Percentiles rank a stretch among this genome's conserved stretches.
phyloP scores from a whole-genome alignment of 148 eudicot genomes.

The Rheum nobile region DNA sequence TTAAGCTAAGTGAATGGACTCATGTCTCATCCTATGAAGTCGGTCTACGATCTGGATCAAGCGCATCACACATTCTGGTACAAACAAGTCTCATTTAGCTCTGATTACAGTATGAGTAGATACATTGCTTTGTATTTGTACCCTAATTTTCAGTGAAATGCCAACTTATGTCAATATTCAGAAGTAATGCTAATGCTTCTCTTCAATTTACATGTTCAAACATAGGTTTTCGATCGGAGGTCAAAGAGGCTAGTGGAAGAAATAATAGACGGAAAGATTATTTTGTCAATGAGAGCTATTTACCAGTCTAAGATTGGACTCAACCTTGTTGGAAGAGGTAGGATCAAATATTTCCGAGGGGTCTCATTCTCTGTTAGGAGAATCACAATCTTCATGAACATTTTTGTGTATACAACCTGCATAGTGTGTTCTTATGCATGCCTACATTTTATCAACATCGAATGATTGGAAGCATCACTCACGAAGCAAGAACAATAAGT shows the following conservation, averaged over 20 bases:
- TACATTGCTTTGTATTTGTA: not conserved
- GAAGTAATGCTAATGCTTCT: not conserved
- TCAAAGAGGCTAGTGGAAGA: slow-evolving; percentile 82
- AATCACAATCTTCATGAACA: not conserved
- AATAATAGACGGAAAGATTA: slow-evolving; percentile 74
- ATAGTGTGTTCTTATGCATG: not conserved
- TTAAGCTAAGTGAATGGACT: slow-evolving; percentile 93
- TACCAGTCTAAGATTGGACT: slow-evolving; percentile 80
- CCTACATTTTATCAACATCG: too few species aligned
- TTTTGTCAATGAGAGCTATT: slow-evolving; percentile 84
- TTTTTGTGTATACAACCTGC: not conserved
- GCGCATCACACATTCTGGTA: slow-evolving; percentile 84
- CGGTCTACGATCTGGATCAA: slow-evolving; percentile 72
- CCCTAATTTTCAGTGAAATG: not conserved
- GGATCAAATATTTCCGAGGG: not conserved
- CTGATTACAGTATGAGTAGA: not conserved
- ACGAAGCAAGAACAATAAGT: too few species aligned
- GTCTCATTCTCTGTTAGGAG: not conserved
- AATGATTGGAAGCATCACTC: too few species aligned
- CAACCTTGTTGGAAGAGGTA: slow-evolving; percentile 74
- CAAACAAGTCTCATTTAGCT: not conserved
- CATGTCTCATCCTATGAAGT: slow-evolving; percentile 72
- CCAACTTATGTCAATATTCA: not conserved
- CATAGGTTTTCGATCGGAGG: slow-evolving; percentile 69
- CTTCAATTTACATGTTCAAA: not conserved